Base-by-base conservation (phyloP, 2,329 filamentous ascomycete genomes). In the Pseudogymnoascus verrucosus region DNA sequence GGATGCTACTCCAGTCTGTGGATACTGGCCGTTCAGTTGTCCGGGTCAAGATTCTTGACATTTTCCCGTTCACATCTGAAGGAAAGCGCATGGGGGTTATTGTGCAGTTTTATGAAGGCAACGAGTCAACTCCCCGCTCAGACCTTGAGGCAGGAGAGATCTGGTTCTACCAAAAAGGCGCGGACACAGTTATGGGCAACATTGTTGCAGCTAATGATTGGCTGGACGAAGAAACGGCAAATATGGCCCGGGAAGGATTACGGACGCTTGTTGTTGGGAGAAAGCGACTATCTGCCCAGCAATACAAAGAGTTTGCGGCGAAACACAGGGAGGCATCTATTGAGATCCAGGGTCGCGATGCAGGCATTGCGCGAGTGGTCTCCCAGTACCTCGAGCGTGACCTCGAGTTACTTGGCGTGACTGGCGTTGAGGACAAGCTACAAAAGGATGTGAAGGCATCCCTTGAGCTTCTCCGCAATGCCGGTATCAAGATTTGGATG, bases 401-500 rank as follows among this genome's bases (percentile, higher is more conserved):
- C 67, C 81, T 99, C 0, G 95, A 99, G 73, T 84, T 99, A 5
- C 83, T 98, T 1, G 95, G 95, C n/a, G 93, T 99, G 11, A 99
- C 95, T 1, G 95, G 95, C 67, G 95, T 99, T 0, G 96, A 99
- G 76, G 95, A 99, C 76, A 96, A 96, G 73, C 84, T 99, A 11
- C 95, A 99, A 74, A 88, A 88, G 67, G 92, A 98, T 71, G 95
- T 99, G 72, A 99, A 98, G 75, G 90, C 93, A 1, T 96, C 92
- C 0, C 82, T 99, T 5, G 96, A 99, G 75, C 84, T 99, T 4
- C 84, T 99, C 62, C 90, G 95, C 68, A 99, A 99, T 71, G 95
- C 95, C 0, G 95, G 95, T 26, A 95, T 99, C 77, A 98, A 98
- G 76, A 98, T 99, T 61, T 99, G 95, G 95, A 99, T 99, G 95